phyloP scores from a whole-genome alignment of 139 green algal species.

The Nannochloris sp. region DNA sequence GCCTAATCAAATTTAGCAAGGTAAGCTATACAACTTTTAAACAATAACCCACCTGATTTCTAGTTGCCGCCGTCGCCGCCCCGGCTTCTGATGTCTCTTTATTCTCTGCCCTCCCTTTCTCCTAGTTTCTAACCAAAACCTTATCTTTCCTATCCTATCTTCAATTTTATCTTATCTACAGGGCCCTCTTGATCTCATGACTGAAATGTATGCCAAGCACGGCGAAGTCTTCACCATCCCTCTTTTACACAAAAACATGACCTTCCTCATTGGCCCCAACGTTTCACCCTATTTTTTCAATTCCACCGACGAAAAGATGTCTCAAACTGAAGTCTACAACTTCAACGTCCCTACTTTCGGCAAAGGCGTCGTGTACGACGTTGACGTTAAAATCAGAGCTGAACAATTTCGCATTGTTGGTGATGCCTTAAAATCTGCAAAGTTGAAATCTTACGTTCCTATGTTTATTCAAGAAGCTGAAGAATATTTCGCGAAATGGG shows the following conservation, averaged over 20 bases:
- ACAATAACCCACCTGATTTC: not conserved
- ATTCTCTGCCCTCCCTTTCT: too few relatives aligned
- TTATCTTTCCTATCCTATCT: not conserved
- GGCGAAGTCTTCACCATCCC: constrained; percentile 94
- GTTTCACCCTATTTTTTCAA: constrained; percentile 95
- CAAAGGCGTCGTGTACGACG: constrained; percentile 94
- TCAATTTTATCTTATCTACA: constrained; percentile 20
- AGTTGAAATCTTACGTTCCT: constrained; percentile 83
- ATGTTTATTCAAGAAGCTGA: constrained; percentile 82
- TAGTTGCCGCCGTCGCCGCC: not conserved
- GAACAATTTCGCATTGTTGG: constrained; percentile 98
- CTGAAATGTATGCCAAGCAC: constrained; percentile 64
- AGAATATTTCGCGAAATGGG: constrained; percentile 88
- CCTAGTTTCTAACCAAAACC: too few relatives aligned
- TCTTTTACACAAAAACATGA: constrained; percentile 93
- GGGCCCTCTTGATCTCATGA: constrained; percentile 80
- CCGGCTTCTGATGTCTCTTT: not conserved
- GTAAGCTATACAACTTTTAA: constrained; percentile 42
- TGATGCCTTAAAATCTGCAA: constrained; percentile 79
- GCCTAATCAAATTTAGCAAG: constrained; percentile 85
- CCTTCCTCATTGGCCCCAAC: constrained; percentile 91
- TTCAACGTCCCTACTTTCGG: constrained; percentile 99
- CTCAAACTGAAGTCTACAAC: constrained; percentile 91
- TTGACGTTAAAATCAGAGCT: constrained; percentile 80
- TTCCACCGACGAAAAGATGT: constrained; percentile 82